Base-by-base conservation (phyloP, 2,329 filamentous ascomycete genomes). In the Graphilbum sp. region DNA sequence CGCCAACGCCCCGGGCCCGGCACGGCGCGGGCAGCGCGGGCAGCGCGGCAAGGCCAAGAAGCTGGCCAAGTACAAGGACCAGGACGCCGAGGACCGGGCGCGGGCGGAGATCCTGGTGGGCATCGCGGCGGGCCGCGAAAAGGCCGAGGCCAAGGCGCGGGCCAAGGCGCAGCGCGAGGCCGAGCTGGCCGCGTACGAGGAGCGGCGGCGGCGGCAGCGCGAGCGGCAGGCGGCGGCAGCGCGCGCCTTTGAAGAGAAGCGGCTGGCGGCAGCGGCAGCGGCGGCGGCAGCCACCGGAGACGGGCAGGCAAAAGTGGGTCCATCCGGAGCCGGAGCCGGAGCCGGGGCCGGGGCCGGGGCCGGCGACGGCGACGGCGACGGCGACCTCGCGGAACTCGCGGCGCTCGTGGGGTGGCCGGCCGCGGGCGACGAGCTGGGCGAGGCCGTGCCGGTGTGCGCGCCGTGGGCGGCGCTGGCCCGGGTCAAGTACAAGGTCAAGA, bases 401-500 rank as follows among this genome's bases (percentile, higher is more conserved):
- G 64, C 64, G 15, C 72, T 96, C 20, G 73, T 93, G 1, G 86
- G 86, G 15, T 78, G 70, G 1, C 83, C 87, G 0, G 62, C 84
- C 2, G 68, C 76, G 0, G 86, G 85, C 12, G 90, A 98, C 53
- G 84, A 93, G 53, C 78, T 88, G 27, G 59, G 88, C 9, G 75
- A 79, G 48, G 66, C 63, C 0, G 61, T 80, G 2, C 69, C 73
- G 2, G 59, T 79, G 3, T 79, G 76, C 49, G 76, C 70, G 5
- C 76, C 76, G 2, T 80, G 75, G 66, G 61, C 57, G 19, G 75
- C 76, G 2, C 58, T 80, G 46, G 65, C 59, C 3, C 72, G 71
- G 40, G 82, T 80, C 59, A 95, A 95, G 59, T 96, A 95, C 64
- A 92, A 92, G 58, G 83, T 78, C 38, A 98, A 98, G 63, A 58